A percentile compares a stretch with the other conserved stretches of the same genome.
These are phyloP conservation scores for Zymoseptoria pseudotritici DNA, from an alignment of 2,329 filamentous ascomycete species.

Conservation along the genomic window DNA sequence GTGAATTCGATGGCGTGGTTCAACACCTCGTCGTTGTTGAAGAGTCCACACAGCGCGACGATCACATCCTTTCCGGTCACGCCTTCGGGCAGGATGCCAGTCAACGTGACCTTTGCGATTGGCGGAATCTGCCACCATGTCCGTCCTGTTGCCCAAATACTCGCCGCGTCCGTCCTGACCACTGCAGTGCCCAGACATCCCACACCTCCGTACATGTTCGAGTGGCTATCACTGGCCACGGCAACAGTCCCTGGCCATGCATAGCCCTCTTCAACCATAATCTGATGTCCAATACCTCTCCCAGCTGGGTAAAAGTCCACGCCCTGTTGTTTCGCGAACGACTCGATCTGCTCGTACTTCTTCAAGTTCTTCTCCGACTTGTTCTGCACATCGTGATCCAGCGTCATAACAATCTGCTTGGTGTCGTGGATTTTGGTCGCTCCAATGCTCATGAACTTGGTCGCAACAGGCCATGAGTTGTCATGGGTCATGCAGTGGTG, in stretches of 20 bases:
- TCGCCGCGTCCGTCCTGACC: constrained; percentile 79
- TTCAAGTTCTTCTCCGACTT: constrained; percentile 67
- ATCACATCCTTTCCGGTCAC: constrained; percentile 95
- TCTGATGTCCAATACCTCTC: constrained; percentile 80
- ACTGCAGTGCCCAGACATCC: constrained; percentile 71
- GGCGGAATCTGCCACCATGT: constrained; percentile 91
- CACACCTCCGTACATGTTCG: constrained; percentile 77
- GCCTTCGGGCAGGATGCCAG: constrained; percentile 64
- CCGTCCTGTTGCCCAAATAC: constrained; percentile 72
- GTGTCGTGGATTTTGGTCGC: constrained; percentile 65
- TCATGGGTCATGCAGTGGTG: constrained; percentile 80
- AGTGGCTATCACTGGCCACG: constrained; percentile 72
- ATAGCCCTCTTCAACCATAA: constrained; percentile 80
- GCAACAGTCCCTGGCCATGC: constrained; percentile 78
- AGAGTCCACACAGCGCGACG: constrained; percentile 75
- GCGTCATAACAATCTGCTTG: constrained; percentile 69
- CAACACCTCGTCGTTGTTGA: constrained; percentile 79
- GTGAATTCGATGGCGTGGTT: constrained; percentile 89
- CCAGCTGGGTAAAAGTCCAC: constrained; percentile 72
- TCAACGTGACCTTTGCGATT: constrained; percentile 71
- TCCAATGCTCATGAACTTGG: constrained; percentile 78
- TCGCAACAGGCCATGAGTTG: constrained; percentile 68
- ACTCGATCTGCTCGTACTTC: constrained; percentile 75
- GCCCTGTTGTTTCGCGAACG: constrained; percentile 71
- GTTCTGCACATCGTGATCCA: constrained; percentile 88